phyloP scores from a whole-genome alignment of 2,329 filamentous ascomycete genomes.

The Zymoseptoria pseudotritici region DNA sequence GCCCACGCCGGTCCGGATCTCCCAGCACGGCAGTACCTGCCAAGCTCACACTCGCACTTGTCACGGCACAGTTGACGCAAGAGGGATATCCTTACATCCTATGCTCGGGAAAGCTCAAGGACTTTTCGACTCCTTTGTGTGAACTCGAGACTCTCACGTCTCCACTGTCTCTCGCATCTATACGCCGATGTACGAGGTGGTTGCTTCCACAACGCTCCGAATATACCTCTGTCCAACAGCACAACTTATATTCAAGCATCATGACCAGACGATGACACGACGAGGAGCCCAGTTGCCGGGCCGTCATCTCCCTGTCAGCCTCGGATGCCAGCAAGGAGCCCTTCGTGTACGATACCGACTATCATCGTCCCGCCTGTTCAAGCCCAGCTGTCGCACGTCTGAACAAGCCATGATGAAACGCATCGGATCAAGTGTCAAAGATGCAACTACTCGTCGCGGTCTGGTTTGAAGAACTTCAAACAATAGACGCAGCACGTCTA shows the following conservation, averaged over 20 bases:
- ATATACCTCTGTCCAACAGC: not conserved
- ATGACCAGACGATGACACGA: too few relatives aligned
- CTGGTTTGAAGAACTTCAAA: not conserved
- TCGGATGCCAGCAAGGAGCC: not conserved
- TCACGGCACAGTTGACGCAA: not conserved
- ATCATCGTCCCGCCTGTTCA: not conserved
- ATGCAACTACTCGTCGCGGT: not conserved
- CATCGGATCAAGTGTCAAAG: not conserved
- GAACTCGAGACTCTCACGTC: not conserved
- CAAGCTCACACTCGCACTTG: too few relatives aligned
- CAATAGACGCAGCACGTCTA: not conserved
- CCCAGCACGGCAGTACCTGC: not conserved
- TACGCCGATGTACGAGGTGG: too few relatives aligned
- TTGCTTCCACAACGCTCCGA: not conserved
- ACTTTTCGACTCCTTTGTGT: not conserved
- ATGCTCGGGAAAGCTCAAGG: not conserved
- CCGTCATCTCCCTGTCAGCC: not conserved
- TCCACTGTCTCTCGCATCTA: too few relatives aligned
- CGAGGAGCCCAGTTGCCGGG: not conserved
- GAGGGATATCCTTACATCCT: not conserved
- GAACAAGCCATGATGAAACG: not conserved
- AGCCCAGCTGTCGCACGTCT: not conserved
- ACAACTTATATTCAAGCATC: not conserved
- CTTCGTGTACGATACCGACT: not conserved
- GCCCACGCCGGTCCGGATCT: not conserved